Base-by-base conservation (phyloP, 768 basidiomycete genomes). In the Panellus pusillus region DNA sequence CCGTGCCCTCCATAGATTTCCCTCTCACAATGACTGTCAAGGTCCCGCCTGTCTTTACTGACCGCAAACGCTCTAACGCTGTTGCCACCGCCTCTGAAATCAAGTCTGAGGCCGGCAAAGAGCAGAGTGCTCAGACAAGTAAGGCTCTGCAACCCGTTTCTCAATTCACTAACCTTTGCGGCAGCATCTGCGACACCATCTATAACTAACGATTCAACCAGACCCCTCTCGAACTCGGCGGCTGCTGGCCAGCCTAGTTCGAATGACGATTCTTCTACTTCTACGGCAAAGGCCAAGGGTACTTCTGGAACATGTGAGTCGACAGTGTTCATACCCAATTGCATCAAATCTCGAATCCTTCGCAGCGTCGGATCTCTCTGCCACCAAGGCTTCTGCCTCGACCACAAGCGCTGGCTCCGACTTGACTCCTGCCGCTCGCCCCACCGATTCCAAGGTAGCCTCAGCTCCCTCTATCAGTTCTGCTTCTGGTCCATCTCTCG, bases 1-100 rank as follows among this genome's bases (percentile, higher is more conserved):
- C 44, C 40, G 3, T 15, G 4, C 20, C 32, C 32, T 48, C 27
- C 40, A 17, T 46, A 41, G 50, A 44, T 35, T 46, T 29, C 32
- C 29, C 47, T 45, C 52, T 54, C 46, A 49, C 55, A 20, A 60
- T 60, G 58, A 55, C 55, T 41, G 41, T 35, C 31, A 52, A 56
- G 55, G 58, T 40, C 47, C 50, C 53, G n/a, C 47, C 58, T 55
- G 58, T 56, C 54, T 46, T 53, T 60, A 56, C 54, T 7, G 19
- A 48, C 8, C 35, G 5, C 7, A 50, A 50, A 52, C 44, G 44
- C 27, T 31, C 49, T 8, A 36, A 47, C 15, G 47, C 58, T 60
- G 32, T 2, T 35, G 32, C 32, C 32, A 35, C 32, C 3, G 11
- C 32, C 32, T 35, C 32, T 8, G 32, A 9, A 11, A 35, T 35